A percentile compares a stretch with the other conserved stretches of the same genome.
phyloP scores from a whole-genome alignment of 352 stramenopile species.

The Phytopythium boreale region DNA sequence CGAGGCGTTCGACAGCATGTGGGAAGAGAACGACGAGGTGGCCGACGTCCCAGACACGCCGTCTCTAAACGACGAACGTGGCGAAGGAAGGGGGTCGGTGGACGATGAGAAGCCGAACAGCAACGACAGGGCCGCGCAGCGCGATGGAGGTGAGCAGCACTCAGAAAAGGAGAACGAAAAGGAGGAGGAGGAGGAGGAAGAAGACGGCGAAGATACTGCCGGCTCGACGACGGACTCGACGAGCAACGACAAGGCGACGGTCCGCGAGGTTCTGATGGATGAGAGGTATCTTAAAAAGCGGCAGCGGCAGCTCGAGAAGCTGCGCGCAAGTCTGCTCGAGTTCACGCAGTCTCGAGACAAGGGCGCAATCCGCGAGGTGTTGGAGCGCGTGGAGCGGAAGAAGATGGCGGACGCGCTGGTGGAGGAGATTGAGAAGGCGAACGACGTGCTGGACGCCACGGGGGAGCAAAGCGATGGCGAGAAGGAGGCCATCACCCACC shows the following conservation, averaged over 20 bases:
- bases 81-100: background rate
- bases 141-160: background rate
- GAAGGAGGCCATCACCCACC: background rate
- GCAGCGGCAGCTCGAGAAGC: conserved; percentile 69
- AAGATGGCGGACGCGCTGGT: conserved; percentile 69
- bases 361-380: conserved; percentile 46
- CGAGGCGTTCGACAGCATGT: conserved; percentile 81
- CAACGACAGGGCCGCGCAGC: background rate
- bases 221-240: conserved; percentile 13
- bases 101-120: background rate
- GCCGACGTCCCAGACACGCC: conserved; percentile 13
- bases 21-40: conserved; percentile 48
- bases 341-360: conserved; percentile 48
- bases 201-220: conserved; percentile 23
- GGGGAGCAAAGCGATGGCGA: conserved; percentile 11
- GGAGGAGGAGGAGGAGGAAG: conserved; percentile 28
- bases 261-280: conserved; percentile 60
- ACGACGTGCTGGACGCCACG: conserved; percentile 39
- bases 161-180: conserved; percentile 6
- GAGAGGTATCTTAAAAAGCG: conserved; percentile 77
- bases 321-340: conserved; percentile 40
- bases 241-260: conserved; percentile 7
- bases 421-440: conserved; percentile 48
- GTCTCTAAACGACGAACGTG: background rate
- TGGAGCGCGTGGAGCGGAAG: conserved; percentile 69